Percentiles rank a stretch among this genome's conserved stretches.
phyloP scores from a whole-genome alignment of 2,329 filamentous ascomycete genomes.

The Stagonosporopsis tanaceti region DNA sequence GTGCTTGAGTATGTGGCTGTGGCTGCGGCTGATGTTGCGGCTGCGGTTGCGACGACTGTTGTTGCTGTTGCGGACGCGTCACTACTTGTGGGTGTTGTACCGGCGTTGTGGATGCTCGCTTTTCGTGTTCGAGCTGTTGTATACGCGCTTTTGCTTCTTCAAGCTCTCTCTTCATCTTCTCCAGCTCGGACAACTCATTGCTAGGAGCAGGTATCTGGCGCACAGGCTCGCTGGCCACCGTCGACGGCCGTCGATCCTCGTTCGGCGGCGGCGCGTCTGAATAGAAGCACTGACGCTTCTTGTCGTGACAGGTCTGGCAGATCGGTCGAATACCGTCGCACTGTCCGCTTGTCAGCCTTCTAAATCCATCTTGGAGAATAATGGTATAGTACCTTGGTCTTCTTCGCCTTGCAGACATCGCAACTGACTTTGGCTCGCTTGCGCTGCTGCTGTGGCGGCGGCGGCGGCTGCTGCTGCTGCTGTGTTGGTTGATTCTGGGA shows the following conservation, averaged over 20 bases:
- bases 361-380: not conserved
- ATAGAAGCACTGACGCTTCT: slow-evolving; percentile 48
- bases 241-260: slow-evolving; percentile 31
- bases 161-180: slow-evolving; percentile 46
- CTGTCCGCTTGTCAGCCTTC: slow-evolving; percentile 28
- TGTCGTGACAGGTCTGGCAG: slow-evolving; percentile 47
- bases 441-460: slow-evolving; percentile 23
- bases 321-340: slow-evolving; percentile 47
- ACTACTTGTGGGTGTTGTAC: slow-evolving; percentile 35
- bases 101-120: slow-evolving; percentile 39
- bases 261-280: slow-evolving; percentile 23
- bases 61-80: slow-evolving; percentile 28
- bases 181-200: slow-evolving; percentile 40
- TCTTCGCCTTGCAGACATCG: slow-evolving; percentile 48
- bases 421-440: slow-evolving; percentile 44
- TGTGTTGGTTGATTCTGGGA: slow-evolving; percentile 15
- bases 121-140: slow-evolving; percentile 43
- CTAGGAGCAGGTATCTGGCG: slow-evolving; percentile 29
- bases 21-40: slow-evolving; percentile 27
- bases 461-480: slow-evolving; percentile 15
- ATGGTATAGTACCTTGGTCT: slow-evolving; percentile 43
- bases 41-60: slow-evolving; percentile 28
- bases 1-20: slow-evolving; percentile 21
- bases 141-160: slow-evolving; percentile 49
- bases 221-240: slow-evolving; percentile 21